Conservation (phyloP, 768 basidiomycete species). For the Arthromyces matolae region DNA sequence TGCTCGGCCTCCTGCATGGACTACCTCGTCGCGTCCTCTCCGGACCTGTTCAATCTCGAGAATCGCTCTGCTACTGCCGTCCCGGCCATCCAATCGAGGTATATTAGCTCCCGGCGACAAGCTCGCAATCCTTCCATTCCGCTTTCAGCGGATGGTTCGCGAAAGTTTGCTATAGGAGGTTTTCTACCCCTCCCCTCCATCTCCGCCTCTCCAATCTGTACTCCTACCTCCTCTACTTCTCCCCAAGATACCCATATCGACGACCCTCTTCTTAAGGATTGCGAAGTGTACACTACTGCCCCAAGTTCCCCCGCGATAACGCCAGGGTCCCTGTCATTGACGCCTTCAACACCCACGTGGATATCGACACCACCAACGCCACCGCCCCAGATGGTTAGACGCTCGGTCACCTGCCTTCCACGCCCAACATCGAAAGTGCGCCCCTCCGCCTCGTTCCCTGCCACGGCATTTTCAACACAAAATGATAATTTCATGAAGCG, state of each 20-base stretch:
- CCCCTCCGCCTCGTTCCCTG: slow-evolving; percentile 46
- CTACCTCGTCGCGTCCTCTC: slow-evolving; percentile 13
- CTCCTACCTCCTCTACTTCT: slow-evolving; percentile 39
- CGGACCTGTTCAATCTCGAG: slow-evolving; percentile 12
- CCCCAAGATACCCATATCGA: slow-evolving; percentile 17
- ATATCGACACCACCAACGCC: slow-evolving; percentile 59
- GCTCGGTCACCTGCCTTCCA: slow-evolving; percentile 32
- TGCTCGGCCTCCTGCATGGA: slow-evolving; percentile 14
- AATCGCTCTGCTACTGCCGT: slow-evolving; percentile 4
- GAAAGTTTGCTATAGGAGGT: slow-evolving; percentile 29
- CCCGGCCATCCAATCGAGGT: slow-evolving; percentile 12
- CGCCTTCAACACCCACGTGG: slow-evolving; percentile 49
- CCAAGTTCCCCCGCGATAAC: slow-evolving; percentile 16
- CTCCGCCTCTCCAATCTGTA: slow-evolving; percentile 55
- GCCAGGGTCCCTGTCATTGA: slow-evolving; percentile 15
- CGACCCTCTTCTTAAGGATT: slow-evolving; percentile 9
- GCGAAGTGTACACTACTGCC: slow-evolving; percentile 19
- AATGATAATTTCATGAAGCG: slow-evolving; percentile 30
- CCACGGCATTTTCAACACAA: slow-evolving; percentile 33
- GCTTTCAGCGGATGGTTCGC: slow-evolving; percentile 10
- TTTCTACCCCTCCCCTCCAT: slow-evolving; percentile 55
- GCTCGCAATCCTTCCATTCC: slow-evolving; percentile 4
- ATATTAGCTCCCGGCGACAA: slow-evolving; percentile 2
- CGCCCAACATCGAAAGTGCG: slow-evolving; percentile 31
- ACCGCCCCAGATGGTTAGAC: slow-evolving; percentile 39